Base-by-base conservation (phyloP, 1,284 basidiomycete genomes). In the Ceratobasidium sp. region DNA sequence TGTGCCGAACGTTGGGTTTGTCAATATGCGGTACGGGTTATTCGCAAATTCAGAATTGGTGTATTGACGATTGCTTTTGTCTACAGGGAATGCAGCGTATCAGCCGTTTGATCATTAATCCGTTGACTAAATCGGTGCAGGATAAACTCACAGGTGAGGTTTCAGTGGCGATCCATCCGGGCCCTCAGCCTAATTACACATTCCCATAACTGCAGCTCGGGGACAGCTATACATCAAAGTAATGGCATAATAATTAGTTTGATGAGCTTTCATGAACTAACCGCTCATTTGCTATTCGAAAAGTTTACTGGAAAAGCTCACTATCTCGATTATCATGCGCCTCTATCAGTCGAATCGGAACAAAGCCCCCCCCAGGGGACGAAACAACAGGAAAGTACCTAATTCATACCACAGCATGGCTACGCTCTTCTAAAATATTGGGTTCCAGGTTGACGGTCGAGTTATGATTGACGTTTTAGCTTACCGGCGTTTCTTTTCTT, bases 381-480 rank as follows among this genome's bases (percentile, higher is more conserved):
- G 7, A 65, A 46, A 44, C 34, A 40, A 44, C 5, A 9, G 25
- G 62, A 43, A 40, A 43, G 37, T 40, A n/a, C 19, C 11, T 43
- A 8, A n/a, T n/a, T 29, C 15, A 6, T 25, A 29, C 8, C 25
- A 29, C 4, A 61, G 7, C 4, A n/a, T 34, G 29, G 34, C 22
- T 9, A n/a, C n/a, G 34, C 25, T 3, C 13, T 61, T 11, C 22
- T 25, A 22, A 40, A 11, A 43, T 65, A 34, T 3, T 34, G 15
- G 9, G 4, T 37, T 17, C 17, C n/a, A 65, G 62, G 62, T 37
- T 44, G 7, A 65, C 4, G 62, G 62, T 11, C 62, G 62, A 5
- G 62, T 65, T 3, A 65, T 65, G 62, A n/a, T 65, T 5, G 62
- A 65, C 25, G 62, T 65, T n/a, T 13, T 25, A 9, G 40, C 62